Conservation (phyloP, 352 stramenopile genomes). For the Blastocystis sp. region DNA sequence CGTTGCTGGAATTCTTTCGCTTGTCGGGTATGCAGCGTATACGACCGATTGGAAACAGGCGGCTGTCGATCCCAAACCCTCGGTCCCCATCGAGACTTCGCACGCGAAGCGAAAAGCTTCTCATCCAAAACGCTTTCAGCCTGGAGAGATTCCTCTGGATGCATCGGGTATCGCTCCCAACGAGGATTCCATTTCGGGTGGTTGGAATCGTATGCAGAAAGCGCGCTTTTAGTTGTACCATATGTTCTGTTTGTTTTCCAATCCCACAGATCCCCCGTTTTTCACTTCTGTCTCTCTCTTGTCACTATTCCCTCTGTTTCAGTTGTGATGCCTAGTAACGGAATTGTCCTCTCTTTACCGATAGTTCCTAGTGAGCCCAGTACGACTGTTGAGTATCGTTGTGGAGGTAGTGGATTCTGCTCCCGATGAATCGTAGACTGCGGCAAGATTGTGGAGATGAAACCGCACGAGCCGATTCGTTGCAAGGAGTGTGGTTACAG, state of each 20-base stretch:
- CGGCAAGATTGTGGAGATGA: conserved; percentile 44
- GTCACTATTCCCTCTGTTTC: not conserved
- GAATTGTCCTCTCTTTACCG: not conserved
- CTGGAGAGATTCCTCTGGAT: not conserved
- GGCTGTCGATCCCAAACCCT: no score
- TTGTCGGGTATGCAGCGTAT: no score
- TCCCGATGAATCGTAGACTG: not conserved
- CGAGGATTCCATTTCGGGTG: not conserved
- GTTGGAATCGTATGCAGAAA: not conserved
- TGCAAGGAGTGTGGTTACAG: conserved; percentile 41
- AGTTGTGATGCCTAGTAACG: not conserved
- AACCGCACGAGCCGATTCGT: conserved; percentile 47
- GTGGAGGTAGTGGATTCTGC: conserved; percentile 6
- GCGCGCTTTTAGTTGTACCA: not conserved
- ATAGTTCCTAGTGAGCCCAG: conserved; percentile 52
- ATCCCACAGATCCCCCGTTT: no score
- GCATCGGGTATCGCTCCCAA: not conserved
- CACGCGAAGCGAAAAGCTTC: not conserved
- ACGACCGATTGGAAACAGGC: no score
- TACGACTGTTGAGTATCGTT: conserved; percentile 52
- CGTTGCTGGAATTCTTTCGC: no score
- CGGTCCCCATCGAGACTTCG: not conserved
- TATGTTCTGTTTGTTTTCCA: not conserved
- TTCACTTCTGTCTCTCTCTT: not conserved
- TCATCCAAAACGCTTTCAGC: not conserved